Percentiles rank a stretch among this genome's conserved stretches.
Evolutionary conservation across 2,329 filamentous ascomycete genomes (phyloP).

Genomic region (Tolypocladium pustulatum): DNA sequence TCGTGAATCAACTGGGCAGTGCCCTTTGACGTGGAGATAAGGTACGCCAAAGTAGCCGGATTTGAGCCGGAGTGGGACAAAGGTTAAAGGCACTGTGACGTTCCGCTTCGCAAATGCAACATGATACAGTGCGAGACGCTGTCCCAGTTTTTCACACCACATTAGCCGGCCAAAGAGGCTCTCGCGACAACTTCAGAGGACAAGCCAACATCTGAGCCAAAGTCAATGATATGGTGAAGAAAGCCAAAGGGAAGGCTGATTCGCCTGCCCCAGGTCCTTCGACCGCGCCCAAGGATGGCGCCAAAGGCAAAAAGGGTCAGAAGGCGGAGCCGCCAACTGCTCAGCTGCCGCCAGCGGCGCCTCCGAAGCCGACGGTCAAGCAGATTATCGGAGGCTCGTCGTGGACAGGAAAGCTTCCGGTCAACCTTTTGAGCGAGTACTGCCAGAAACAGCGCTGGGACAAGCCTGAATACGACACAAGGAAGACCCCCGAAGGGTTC

Average conservation of each 20-base stretch:
- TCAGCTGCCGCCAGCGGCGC: slow-evolving; percentile 26
- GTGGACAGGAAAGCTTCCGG: slow-evolving; percentile 94
- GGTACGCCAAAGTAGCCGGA: neutral
- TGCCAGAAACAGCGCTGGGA: slow-evolving; percentile 96
- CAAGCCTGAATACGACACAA: slow-evolving; percentile 81
- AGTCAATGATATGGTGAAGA: slow-evolving; percentile 33
- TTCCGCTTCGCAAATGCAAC: neutral
- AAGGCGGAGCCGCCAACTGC: slow-evolving; percentile 17
- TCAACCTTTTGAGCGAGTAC: slow-evolving; percentile 87
- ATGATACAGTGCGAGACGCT: neutral
- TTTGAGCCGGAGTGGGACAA: neutral
- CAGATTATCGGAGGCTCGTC: slow-evolving; percentile 88
- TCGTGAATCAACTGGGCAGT: neutral
- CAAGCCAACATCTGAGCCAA: neutral
- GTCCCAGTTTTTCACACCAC: neutral
- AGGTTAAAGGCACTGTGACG: neutral
- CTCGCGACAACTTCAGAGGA: neutral
- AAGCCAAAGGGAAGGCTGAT: slow-evolving; percentile 40
- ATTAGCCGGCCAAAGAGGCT: neutral
- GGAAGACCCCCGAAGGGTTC: slow-evolving; percentile 62
- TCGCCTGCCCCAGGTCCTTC: slow-evolving; percentile 20
- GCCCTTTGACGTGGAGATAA: neutral
- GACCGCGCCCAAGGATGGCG: slow-evolving; percentile 42
- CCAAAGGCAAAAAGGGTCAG: slow-evolving; percentile 30
- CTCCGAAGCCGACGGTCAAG: slow-evolving; percentile 53